Evolutionary conservation across 2,329 filamentous ascomycete genomes (phyloP).

Genomic region (Aspergillus nomiae): DNA sequence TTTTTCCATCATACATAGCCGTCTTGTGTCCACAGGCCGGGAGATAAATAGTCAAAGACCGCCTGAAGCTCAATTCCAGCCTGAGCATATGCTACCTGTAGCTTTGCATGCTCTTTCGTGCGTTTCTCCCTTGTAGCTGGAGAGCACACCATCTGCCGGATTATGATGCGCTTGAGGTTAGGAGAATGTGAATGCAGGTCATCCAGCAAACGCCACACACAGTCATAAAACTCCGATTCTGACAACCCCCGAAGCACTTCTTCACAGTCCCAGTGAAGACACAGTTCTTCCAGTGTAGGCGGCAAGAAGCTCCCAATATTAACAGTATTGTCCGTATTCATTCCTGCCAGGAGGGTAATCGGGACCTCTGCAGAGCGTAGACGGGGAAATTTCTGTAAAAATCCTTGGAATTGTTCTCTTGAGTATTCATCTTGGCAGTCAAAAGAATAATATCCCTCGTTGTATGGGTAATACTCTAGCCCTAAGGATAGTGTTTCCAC

Average conservation of each 20-base stretch:
- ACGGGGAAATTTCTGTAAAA: neutral
- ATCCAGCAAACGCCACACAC: neutral
- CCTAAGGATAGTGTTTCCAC: slow-evolving; percentile 8
- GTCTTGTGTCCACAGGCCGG: no score
- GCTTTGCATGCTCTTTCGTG: no score
- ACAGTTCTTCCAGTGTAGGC: slow-evolving; percentile 1
- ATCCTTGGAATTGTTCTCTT: neutral
- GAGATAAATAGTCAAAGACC: no score
- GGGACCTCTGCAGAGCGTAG: slow-evolving; percentile 6
- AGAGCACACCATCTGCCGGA: no score
- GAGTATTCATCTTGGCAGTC: slow-evolving; percentile 1
- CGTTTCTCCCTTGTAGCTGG: no score
- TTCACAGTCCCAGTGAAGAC: neutral
- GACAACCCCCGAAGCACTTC: no score
- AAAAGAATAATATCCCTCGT: slow-evolving; percentile 1
- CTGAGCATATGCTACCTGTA: no score
- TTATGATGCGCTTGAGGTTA: no score
- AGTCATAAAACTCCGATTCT: slow-evolving; percentile 1
- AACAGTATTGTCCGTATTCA: neutral
- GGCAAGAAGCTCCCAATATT: slow-evolving; percentile 1
- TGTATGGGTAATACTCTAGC: slow-evolving; percentile 9
- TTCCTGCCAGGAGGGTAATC: slow-evolving; percentile 3
- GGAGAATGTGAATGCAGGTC: no score
- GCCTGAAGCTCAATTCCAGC: no score
- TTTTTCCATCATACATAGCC: no score